Evolutionary conservation across 2,329 filamentous ascomycete species (phyloP).

Genomic region (Neocatenulostroma microsporum): DNA sequence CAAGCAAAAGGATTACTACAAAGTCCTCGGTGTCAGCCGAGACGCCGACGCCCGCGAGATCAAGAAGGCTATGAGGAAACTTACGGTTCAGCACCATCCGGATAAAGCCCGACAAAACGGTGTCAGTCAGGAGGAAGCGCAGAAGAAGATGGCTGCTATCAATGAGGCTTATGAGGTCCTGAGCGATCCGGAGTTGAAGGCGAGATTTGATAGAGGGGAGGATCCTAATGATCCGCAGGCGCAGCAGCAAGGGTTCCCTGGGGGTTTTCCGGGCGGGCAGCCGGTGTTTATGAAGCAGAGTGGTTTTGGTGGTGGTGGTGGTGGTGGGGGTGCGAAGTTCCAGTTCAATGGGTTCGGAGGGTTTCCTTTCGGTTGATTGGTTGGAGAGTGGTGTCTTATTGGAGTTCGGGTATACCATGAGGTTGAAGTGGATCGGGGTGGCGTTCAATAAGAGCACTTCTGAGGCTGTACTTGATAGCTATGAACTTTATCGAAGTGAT

Average conservation of each 20-base stretch:
- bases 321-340: conserved; percentile 12
- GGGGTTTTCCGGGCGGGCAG: conserved; percentile 47
- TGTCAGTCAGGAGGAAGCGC: conserved; percentile 75
- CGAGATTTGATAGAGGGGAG: conserved; percentile 82
- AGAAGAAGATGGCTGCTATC: conserved; percentile 94
- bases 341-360: conserved; percentile 10
- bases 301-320: conserved; percentile 25
- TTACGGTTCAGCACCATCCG: conserved; percentile 77
- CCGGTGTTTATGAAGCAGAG: conserved; percentile 59
- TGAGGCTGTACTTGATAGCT: no score
- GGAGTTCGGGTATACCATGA: no score
- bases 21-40: conserved; percentile 63
- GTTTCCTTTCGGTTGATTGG: conserved; percentile 8
- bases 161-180: conserved; percentile 98
- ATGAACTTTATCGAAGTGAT: no score
- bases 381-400: not conserved
- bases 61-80: conserved; percentile 81
- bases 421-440: no score
- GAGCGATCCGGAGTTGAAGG: conserved; percentile 73
- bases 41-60: conserved; percentile 87
- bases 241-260: conserved; percentile 58
- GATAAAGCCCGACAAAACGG: conserved; percentile 79
- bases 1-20: conserved; percentile 98
- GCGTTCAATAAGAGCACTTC: no score
- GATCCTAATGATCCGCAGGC: conserved; percentile 83